phyloP scores from a whole-genome alignment of 108 stramenopile genomes.

The Skeletonema grethae region DNA sequence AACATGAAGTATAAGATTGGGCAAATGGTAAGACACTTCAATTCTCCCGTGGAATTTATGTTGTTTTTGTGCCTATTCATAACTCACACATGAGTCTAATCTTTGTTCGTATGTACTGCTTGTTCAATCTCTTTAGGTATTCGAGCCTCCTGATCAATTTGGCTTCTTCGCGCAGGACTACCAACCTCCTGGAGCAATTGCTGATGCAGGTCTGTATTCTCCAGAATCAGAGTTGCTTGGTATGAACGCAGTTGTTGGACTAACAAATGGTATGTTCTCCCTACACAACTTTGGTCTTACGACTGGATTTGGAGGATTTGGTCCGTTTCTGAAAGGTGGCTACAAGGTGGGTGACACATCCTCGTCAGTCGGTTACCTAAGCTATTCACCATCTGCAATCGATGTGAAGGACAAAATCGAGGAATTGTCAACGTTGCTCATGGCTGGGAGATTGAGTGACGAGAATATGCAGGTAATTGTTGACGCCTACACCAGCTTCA shows the following conservation, averaged over 20 bases:
- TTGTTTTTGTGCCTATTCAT: background rate
- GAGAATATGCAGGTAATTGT: constrained; percentile 25
- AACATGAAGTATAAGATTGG: constrained; percentile 43
- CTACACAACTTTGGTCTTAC: constrained; percentile 41
- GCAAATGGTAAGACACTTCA: constrained; percentile 22
- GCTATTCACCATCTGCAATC: constrained; percentile 6
- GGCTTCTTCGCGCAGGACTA: constrained; percentile 48
- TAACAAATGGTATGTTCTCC: constrained; percentile 45
- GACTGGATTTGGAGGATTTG: constrained; percentile 33
- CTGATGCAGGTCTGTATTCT: constrained; percentile 31
- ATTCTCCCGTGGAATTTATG: background rate
- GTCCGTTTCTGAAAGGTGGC: constrained; percentile 12
- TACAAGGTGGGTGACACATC: constrained; percentile 27
- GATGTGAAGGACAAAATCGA: constrained; percentile 40
- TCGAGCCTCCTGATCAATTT: constrained; percentile 51
- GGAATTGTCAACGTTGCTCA: constrained; percentile 62
- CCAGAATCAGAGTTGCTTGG: constrained; percentile 45
- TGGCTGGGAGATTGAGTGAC: constrained; percentile 56
- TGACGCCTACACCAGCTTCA: constrained; percentile 36
- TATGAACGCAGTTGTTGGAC: constrained; percentile 38
- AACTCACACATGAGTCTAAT: background rate
- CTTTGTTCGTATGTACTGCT: background rate
- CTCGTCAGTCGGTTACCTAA: constrained; percentile 34
- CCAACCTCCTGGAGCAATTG: constrained; percentile 39
- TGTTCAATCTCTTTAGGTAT: background rate